Conservation (phyloP, 768 basidiomycete species). For the Lactarius pseudohatsudake region DNA sequence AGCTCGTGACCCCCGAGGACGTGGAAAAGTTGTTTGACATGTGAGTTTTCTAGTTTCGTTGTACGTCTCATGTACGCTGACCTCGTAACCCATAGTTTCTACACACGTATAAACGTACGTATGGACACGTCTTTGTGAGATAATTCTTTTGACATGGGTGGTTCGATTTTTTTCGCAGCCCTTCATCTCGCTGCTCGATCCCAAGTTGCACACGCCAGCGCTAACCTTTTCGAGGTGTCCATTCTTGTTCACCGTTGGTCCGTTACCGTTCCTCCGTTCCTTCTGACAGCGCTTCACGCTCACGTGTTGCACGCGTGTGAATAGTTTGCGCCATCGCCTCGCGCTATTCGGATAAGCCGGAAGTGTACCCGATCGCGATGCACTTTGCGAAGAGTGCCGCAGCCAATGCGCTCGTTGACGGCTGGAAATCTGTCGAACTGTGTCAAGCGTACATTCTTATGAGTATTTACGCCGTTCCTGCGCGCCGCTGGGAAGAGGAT, state of each 20-base stretch:
- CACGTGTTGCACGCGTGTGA: neutral
- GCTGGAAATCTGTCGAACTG: slow-evolving; percentile 80
- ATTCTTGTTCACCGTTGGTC: slow-evolving; percentile 89
- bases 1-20: slow-evolving; percentile 72
- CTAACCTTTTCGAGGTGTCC: slow-evolving; percentile 80
- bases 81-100: slow-evolving; percentile 52
- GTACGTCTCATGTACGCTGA: slow-evolving; percentile 1
- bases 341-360: slow-evolving; percentile 70
- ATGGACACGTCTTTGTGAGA: neutral
- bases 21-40: slow-evolving; percentile 84
- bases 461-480: slow-evolving; percentile 73
- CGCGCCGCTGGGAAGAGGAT: slow-evolving; percentile 85
- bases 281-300: neutral
- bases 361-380: slow-evolving; percentile 70
- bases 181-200: slow-evolving; percentile 77
- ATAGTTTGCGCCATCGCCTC: slow-evolving; percentile 87
- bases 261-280: slow-evolving; percentile 37
- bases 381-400: slow-evolving; percentile 75
- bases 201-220: slow-evolving; percentile 80
- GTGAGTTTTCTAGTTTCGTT: slow-evolving; percentile 43
- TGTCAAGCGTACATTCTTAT: slow-evolving; percentile 80
- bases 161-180: slow-evolving; percentile 59
- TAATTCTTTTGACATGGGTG: slow-evolving; percentile 45
- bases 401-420: slow-evolving; percentile 71
- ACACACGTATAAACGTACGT: slow-evolving; percentile 61